phyloP scores from a whole-genome alignment of 1,284 basidiomycete species.

The Athelia sp. region DNA sequence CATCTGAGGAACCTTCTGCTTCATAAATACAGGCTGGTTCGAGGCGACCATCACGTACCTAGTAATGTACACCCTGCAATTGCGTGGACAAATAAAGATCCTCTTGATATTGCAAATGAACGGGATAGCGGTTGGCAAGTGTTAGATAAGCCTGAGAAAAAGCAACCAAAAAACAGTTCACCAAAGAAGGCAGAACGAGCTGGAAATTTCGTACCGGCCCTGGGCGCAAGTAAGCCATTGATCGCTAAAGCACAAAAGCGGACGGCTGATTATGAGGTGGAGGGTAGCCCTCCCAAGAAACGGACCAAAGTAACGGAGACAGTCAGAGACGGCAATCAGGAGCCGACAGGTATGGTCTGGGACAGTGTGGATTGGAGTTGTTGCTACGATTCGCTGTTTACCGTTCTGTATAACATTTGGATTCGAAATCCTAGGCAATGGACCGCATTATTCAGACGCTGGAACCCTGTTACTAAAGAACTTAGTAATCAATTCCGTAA shows the following conservation, averaged over 20 bases:
- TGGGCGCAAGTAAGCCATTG: no score
- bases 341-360: background rate
- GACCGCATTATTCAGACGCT: background rate
- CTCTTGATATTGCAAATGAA: background rate
- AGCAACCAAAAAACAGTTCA: no score
- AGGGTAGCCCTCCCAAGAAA: background rate
- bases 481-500: background rate
- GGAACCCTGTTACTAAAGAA: background rate
- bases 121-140: background rate
- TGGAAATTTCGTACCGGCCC: background rate
- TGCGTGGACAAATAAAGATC: conserved; percentile 7
- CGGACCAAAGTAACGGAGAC: background rate
- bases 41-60: conserved; percentile 11
- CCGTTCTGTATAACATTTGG: background rate
- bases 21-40: conserved; percentile 9
- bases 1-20: conserved; percentile 13
- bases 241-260: background rate
- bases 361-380: background rate
- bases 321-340: background rate
- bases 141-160: background rate
- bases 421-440: no score
- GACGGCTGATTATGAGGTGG: background rate
- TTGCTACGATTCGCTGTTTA: background rate
- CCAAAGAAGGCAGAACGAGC: background rate
- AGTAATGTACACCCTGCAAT: conserved; percentile 12